phyloP scores from a whole-genome alignment of 495 filamentous ascomycete genomes.

The Oidiodendron maius region DNA sequence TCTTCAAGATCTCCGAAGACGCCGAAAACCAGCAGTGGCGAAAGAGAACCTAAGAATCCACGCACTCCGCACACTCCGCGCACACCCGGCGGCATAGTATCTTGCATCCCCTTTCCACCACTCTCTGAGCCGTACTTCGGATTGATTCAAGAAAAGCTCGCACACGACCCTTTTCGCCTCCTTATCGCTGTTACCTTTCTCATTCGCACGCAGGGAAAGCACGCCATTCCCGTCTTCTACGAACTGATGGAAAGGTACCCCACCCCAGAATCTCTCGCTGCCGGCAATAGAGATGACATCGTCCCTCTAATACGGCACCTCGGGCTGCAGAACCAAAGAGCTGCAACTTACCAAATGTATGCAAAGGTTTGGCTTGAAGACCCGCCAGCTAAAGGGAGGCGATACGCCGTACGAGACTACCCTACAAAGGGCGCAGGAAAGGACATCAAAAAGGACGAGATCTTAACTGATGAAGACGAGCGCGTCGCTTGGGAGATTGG shows the following conservation, averaged over 20 bases:
- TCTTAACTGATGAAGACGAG: conserved; percentile 26
- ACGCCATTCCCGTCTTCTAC: conserved; percentile 74
- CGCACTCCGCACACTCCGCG: conserved; percentile 13
- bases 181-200: conserved; percentile 77
- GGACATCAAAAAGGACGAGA: conserved; percentile 47
- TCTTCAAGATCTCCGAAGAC: conserved; percentile 10
- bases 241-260: conserved; percentile 62
- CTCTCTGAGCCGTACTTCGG: conserved; percentile 61
- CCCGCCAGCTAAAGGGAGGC: conserved; percentile 51
- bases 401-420: conserved; percentile 68
- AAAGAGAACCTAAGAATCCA: not conserved
- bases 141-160: conserved; percentile 76
- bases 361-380: conserved; percentile 64
- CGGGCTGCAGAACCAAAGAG: conserved; percentile 63
- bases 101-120: conserved; percentile 66
- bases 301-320: conserved; percentile 61
- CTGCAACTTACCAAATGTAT: conserved; percentile 56
- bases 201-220: conserved; percentile 68
- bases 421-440: conserved; percentile 37
- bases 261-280: conserved; percentile 56
- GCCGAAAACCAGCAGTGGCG: not conserved
- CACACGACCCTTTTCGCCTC: conserved; percentile 62
- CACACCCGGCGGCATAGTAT: conserved; percentile 42
- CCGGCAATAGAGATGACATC: conserved; percentile 51
- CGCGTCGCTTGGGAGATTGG: conserved; percentile 74